A percentile compares a stretch with the other conserved stretches of the same genome.
phyloP scores from a whole-genome alignment of 805 yeast genomes.

The Yamadazyma paraphyllophila region DNA sequence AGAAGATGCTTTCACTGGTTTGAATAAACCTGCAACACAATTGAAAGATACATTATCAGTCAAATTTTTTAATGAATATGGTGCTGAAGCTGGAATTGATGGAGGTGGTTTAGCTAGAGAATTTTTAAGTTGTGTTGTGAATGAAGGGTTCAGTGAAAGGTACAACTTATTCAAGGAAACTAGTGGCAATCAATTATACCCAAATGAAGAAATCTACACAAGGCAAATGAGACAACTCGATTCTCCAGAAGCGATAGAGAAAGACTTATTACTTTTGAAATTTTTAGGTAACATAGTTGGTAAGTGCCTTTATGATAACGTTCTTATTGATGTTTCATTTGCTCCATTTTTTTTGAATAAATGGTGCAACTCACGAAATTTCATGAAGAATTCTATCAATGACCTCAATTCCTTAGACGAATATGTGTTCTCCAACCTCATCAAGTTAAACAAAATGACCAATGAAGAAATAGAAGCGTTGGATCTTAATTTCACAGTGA shows the following conservation, averaged over 20 bases:
- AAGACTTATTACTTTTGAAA: constrained; percentile 34
- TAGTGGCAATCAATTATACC: constrained; percentile 62
- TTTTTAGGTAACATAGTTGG: constrained; percentile 86
- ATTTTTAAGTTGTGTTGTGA: constrained; percentile 68
- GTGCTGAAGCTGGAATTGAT: constrained; percentile 86
- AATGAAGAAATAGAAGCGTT: constrained; percentile 55
- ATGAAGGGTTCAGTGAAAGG: constrained; percentile 55
- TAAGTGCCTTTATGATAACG: constrained; percentile 81
- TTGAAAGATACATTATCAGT: constrained; percentile 65
- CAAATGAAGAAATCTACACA: constrained; percentile 56
- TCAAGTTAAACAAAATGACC: constrained; percentile 55
- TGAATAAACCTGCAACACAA: constrained; percentile 48
- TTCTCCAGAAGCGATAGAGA: constrained; percentile 22
- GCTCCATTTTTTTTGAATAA: constrained; percentile 80
- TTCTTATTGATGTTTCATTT: constrained; percentile 77
- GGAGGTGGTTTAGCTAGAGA: constrained; percentile 98
- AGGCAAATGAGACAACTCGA: constrained; percentile 30
- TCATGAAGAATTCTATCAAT: constrained; percentile 62
- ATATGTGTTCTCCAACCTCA: constrained; percentile 61
- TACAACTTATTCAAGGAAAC: constrained; percentile 42
- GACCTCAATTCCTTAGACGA: constrained; percentile 73
- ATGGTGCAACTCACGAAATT: constrained; percentile 49
- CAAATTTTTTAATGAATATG: constrained; percentile 67
- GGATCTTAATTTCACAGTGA: constrained; percentile 66
- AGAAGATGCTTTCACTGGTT: constrained; percentile 68